Evolutionary conservation across 192 early-diverging fungal genomes (phyloP).

Genomic region (Endogone sp.): DNA sequence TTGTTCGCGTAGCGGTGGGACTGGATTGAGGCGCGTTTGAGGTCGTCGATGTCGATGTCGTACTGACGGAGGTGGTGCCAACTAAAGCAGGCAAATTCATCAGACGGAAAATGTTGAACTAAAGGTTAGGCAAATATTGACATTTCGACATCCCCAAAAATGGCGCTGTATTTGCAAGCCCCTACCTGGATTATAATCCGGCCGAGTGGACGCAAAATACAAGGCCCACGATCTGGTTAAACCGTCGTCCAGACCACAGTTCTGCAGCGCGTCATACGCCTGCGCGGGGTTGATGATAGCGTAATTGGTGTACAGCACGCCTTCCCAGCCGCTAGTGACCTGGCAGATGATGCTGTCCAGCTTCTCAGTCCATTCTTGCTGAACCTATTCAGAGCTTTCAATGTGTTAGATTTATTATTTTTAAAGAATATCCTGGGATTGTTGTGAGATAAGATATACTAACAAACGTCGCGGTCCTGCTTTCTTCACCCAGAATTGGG

Average conservation of each 20-base stretch:
- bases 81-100: too few relatives aligned
- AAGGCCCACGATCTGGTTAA: conserved; percentile 28
- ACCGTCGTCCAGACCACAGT: conserved; percentile 22
- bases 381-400: conserved; percentile 15
- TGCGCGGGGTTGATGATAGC: conserved; percentile 26
- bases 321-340: conserved; percentile 22
- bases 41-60: too few relatives aligned
- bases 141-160: neutral
- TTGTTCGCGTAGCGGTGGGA: too few relatives aligned
- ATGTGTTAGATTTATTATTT: neutral
- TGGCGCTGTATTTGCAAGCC: neutral
- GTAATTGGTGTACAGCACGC: conserved; percentile 24
- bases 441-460: neutral
- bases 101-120: neutral
- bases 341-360: conserved; percentile 1
- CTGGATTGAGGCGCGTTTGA: too few relatives aligned
- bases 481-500: conserved; percentile 22
- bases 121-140: neutral
- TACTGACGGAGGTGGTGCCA: too few relatives aligned
- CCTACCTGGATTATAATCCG: conserved; percentile 1
- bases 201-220: conserved; percentile 28
- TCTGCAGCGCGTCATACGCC: conserved; percentile 24
- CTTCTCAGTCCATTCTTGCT: conserved; percentile 32
- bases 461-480: conserved; percentile 27
- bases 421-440: neutral